phyloP scores from a whole-genome alignment of 1,284 basidiomycete species.

The Ceratobasidium sp. region DNA sequence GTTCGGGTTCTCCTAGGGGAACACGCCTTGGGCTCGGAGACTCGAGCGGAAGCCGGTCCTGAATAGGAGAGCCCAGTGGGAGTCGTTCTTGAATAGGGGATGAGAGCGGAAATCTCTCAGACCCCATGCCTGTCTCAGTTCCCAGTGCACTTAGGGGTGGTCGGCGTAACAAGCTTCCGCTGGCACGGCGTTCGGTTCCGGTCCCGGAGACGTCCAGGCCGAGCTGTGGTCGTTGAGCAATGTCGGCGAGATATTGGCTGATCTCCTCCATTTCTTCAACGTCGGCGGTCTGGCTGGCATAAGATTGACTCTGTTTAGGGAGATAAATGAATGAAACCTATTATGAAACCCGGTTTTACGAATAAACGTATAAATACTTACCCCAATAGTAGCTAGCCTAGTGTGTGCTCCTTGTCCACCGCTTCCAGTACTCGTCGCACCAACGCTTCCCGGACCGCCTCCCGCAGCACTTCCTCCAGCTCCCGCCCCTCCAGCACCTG shows the following conservation, averaged over 20 bases:
- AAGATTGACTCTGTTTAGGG: constrained; percentile 25
- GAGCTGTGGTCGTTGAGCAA: constrained; percentile 27
- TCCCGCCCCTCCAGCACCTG: neutral
- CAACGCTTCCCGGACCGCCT: neutral
- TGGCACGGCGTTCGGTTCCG: neutral
- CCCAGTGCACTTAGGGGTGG: neutral
- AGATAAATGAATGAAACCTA: neutral
- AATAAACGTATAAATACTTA: neutral
- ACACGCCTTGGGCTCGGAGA: neutral
- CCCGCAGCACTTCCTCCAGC: constrained; percentile 9
- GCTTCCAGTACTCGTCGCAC: neutral
- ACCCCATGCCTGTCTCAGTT: neutral
- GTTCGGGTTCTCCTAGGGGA: neutral
- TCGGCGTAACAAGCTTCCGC: neutral
- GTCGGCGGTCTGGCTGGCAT: constrained; percentile 13
- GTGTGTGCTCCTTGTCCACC: neutral
- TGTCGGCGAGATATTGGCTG: neutral
- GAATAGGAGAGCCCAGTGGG: constrained; percentile 7
- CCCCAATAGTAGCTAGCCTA: constrained; percentile 31
- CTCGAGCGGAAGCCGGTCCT: neutral
- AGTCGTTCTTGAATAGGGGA: constrained; percentile 24
- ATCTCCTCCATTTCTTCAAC: constrained; percentile 21
- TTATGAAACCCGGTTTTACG: neutral
- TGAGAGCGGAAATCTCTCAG: constrained; percentile 11
- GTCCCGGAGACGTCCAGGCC: neutral